Evolutionary conservation across 2,329 filamentous ascomycete species (phyloP).

Genomic region (Exophiala phaeomuriformis): DNA sequence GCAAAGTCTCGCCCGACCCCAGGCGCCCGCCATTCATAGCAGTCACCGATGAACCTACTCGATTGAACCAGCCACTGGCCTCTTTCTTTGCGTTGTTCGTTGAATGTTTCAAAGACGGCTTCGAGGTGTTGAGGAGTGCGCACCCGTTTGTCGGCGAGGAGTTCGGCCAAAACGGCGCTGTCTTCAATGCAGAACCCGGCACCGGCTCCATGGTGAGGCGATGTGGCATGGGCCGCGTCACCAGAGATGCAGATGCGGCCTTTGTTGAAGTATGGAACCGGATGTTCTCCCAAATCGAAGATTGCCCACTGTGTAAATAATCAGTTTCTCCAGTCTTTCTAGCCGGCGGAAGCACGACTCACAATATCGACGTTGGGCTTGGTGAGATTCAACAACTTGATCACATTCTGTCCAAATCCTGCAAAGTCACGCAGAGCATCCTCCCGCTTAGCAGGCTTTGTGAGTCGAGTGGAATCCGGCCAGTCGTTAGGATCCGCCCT

Average conservation of each 20-base stretch:
- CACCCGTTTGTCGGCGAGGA: conserved; percentile 28
- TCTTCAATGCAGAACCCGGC: conserved; percentile 34
- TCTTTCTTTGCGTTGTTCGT: conserved; percentile 28
- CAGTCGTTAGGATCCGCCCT: conserved; percentile 38
- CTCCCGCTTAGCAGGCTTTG: conserved; percentile 30
- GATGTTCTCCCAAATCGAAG: conserved; percentile 35
- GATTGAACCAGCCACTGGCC: conserved; percentile 34
- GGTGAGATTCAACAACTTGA: conserved; percentile 28
- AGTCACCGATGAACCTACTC: conserved; percentile 31
- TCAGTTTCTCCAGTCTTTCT: conserved; percentile 5
- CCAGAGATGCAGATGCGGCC: conserved; percentile 33
- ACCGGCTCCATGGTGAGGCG: conserved; percentile 38
- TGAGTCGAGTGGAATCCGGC: conserved; percentile 34
- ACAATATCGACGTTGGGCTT: conserved; percentile 28
- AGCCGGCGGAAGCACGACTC: background rate
- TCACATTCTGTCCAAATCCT: conserved; percentile 23
- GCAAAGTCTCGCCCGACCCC: conserved; percentile 33
- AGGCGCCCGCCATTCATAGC: conserved; percentile 31
- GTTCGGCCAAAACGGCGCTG: conserved; percentile 28
- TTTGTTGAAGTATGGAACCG: conserved; percentile 34
- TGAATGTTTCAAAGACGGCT: conserved; percentile 30
- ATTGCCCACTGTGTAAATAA: conserved; percentile 34
- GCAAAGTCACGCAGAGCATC: conserved; percentile 24
- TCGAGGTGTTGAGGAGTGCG: conserved; percentile 24
- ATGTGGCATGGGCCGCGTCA: conserved; percentile 39